A percentile compares a stretch with the other conserved stretches of the same genome.
These are phyloP conservation scores for Basipetospora chlamydospora DNA, from an alignment of 2,329 filamentous ascomycete genomes.

Conservation along the genomic window DNA sequence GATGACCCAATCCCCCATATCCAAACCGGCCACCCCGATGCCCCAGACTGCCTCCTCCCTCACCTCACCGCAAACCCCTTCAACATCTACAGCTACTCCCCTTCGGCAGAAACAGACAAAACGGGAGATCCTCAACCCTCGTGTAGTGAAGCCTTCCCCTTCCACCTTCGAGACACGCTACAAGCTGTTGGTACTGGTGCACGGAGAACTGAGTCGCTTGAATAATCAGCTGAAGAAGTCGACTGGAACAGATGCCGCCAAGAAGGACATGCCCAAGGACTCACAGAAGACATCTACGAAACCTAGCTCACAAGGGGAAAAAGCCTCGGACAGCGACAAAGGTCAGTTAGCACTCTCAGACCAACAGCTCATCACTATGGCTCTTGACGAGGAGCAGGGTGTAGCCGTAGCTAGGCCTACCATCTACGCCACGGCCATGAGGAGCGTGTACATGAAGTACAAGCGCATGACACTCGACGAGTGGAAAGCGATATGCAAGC, in stretches of 20 bases:
- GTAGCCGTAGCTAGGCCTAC: conserved; percentile 49
- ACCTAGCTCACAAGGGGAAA: too few relatives aligned
- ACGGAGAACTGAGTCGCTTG: conserved; percentile 50
- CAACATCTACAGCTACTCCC: conserved; percentile 8
- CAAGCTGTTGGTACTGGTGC: conserved; percentile 46
- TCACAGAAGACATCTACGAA: too few relatives aligned
- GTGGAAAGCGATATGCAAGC: conserved; percentile 39
- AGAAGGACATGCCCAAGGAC: too few relatives aligned
- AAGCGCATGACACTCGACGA: conserved; percentile 59
- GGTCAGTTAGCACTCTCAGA: conserved; percentile 46
- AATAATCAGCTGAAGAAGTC: conserved; percentile 45
- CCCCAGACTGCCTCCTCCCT: background rate
- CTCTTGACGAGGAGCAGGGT: conserved; percentile 66
- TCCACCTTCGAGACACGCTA: conserved; percentile 41
- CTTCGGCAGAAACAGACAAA: conserved; percentile 17
- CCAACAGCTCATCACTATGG: conserved; percentile 52
- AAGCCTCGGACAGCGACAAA: too few relatives aligned
- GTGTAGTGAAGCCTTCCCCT: conserved; percentile 43
- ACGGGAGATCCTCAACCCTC: conserved; percentile 50
- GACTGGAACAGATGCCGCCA: conserved; percentile 11
- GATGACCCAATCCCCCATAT: too few relatives aligned
- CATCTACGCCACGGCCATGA: conserved; percentile 75
- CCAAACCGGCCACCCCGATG: conserved; percentile 8
- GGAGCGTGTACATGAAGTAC: conserved; percentile 61
- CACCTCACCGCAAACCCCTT: conserved; percentile 6